Evolutionary conservation across 1,284 basidiomycete species (phyloP), one percentile per base, ranked within the genome.

Genomic region (Leccinum solheimii): DNA sequence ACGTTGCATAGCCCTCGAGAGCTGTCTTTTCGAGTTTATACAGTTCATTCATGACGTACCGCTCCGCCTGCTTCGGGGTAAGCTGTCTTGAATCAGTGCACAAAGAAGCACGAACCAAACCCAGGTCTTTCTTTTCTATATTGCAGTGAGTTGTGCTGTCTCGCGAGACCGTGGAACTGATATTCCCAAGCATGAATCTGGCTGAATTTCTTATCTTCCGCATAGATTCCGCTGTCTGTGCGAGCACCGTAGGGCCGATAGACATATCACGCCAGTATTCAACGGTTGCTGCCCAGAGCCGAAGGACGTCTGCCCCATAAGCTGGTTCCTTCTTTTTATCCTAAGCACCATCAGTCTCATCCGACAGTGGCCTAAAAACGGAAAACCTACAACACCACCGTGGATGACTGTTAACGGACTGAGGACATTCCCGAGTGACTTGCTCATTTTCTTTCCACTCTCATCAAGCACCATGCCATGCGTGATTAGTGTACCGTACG

Each of bases 391-490:
- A 77, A 85, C 77, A 34, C 89, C 88, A 21, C 96, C 97, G 62
- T 88, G 75, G 43, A 98, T 86, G 64, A 98, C 81, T 1, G 83
- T 84, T 78, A 92, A 80, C 0, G 97, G 97, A 69, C 89, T 94
- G 55, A 98, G 76, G 26, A 98, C 88, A 69, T 99, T 99, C 4
- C 97, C 97, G 16, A 93, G 75, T 2, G 93, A 95, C 80, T 99
- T 99, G 85, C 95, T 97, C 97, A 99, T 99, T 79, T 99, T 99
- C 77, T 88, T 88, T 5, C 95, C 96, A 14, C 84, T 77, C 72
- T 93, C 87, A 71, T 99, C 97, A 5, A 98, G 84, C 2, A 98
- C 94, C 86, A 99, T 98, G 0, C 97, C 97, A 73, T 99, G 97
- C 1, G 97, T 98, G 64, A 98, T 90, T 51, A 99, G 78, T 11